phyloP scores from a whole-genome alignment of 2,329 filamentous ascomycete genomes.

The Monilinia aucupariae region DNA sequence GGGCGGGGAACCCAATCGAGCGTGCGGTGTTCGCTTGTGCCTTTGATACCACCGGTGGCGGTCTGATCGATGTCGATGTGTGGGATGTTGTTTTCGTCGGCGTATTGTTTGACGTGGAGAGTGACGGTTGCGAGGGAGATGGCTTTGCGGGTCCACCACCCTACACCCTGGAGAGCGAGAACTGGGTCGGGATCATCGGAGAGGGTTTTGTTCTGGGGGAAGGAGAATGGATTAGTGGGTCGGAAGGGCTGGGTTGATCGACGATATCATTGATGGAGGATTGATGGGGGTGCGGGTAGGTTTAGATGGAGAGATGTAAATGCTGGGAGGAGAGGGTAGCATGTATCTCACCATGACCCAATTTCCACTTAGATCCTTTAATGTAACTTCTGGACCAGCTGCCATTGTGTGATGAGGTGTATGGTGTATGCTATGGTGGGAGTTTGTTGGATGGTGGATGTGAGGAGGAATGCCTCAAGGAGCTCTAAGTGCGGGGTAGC shows the following conservation, averaged over 20 bases:
- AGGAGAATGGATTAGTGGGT: constrained; percentile 5
- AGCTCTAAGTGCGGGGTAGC: not conserved
- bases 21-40: constrained; percentile 51
- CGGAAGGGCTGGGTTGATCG: not conserved
- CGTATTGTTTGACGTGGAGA: constrained; percentile 40
- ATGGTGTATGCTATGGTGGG: not conserved
- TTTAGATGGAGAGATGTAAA: not conserved
- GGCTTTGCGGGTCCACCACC: constrained; percentile 56
- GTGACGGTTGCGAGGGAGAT: constrained; percentile 55
- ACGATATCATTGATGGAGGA: not conserved
- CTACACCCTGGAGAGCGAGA: constrained; percentile 52
- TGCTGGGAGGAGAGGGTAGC: not conserved
- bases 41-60: constrained; percentile 57
- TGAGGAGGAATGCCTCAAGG: not conserved
- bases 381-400: constrained; percentile 47
- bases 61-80: constrained; percentile 56
- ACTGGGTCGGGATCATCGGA: constrained; percentile 54
- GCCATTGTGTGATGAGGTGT: constrained; percentile 41
- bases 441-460: not conserved
- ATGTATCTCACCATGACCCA: constrained; percentile 45
- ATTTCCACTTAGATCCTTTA: constrained; percentile 48
- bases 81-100: constrained; percentile 37
- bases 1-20: constrained; percentile 50
- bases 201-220: constrained; percentile 52
- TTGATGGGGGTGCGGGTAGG: too few species aligned